Base-by-base conservation (phyloP, 2,329 filamentous ascomycete species). In the Lasiodiplodia hormozganensis region DNA sequence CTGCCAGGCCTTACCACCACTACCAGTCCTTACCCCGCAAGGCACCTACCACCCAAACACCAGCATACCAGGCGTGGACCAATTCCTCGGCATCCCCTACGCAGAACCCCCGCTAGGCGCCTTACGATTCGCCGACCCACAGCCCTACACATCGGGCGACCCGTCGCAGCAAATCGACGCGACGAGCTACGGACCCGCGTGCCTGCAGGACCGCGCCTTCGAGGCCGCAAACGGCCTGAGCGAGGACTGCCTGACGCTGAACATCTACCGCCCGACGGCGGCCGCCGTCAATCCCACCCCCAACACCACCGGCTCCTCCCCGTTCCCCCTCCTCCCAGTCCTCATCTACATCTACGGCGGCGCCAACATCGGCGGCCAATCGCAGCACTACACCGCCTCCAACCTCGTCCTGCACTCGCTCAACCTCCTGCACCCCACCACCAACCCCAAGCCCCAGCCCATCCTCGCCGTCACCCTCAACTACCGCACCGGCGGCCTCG, bases 381-480 rank as follows among this genome's bases (percentile, higher is more conserved):
- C 68, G 38, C 11, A 70, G 71, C 77, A 70, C 76, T 43, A 79
- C 70, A 47, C 66, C 76, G 11, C 76, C 77, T 56, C 77, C 73
- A 8, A 76, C 76, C 18, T 72, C 72, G 0, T 79, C n/a, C 7
- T 18, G 12, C 34, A 53, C 54, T 34, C 54, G n/a, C 7, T 47
- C 16, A 70, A 73, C 0, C 6, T 10, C 18, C 43, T 11, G 18
- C 8, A n/a, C 43, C 43, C 8, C 43, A 21, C 43, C 7, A 11
- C 43, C 18, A n/a, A n/a, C n/a, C n/a, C n/a, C n/a, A n/a, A n/a
- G n/a, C n/a, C n/a, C n/a, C n/a, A n/a, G 78, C 89, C 90, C 0
- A 88, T 95, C 70, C 80, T 96, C 57, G 92, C 90, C 67, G 92
- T 95, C 0, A 86, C 89, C 0, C 88, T 94, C 75, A 95, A 94